These are phyloP conservation scores for Holtermanniella nyarrowii DNA, from an alignment of 768 basidiomycete species.

Conservation along the genomic window DNA sequence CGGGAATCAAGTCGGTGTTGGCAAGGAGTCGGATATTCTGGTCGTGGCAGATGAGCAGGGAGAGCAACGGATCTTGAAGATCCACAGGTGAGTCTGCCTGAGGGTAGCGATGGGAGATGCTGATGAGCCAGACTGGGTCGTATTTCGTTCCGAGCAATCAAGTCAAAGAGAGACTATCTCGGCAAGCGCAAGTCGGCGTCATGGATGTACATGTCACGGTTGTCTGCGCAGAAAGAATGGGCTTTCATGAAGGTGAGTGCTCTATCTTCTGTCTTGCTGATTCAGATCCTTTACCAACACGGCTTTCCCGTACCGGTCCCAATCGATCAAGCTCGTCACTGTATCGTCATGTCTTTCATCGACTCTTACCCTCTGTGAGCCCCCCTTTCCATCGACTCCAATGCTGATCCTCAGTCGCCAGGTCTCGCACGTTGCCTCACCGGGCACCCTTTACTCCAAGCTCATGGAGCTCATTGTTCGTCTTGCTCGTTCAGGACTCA, in stretches of 20 bases:
- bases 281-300: conserved; percentile 78
- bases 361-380: conserved; percentile 87
- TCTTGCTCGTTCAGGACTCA: conserved; percentile 85
- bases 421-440: conserved; percentile 68
- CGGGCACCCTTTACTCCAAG: conserved; percentile 77
- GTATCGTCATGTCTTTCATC: conserved; percentile 89
- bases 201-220: conserved; percentile 98
- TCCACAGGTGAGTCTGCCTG: conserved; percentile 61
- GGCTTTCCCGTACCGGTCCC: conserved; percentile 87
- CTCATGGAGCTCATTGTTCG: conserved; percentile 95
- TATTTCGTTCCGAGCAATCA: conserved; percentile 94
- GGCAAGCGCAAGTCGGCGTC: conserved; percentile 90
- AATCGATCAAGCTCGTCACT: conserved; percentile 89
- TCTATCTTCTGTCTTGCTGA: neutral
- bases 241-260: conserved; percentile 89
- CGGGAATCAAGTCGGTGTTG: conserved; percentile 95
- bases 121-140: conserved; percentile 63
- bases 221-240: conserved; percentile 95
- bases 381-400: neutral
- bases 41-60: conserved; percentile 62
- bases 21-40: conserved; percentile 81
- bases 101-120: conserved; percentile 1
- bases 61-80: conserved; percentile 77
- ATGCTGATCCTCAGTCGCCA: conserved; percentile 51
- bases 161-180: conserved; percentile 90